Conservation (phyloP, 345 rosid genomes). For the Melaleuca quinquenervia region DNA sequence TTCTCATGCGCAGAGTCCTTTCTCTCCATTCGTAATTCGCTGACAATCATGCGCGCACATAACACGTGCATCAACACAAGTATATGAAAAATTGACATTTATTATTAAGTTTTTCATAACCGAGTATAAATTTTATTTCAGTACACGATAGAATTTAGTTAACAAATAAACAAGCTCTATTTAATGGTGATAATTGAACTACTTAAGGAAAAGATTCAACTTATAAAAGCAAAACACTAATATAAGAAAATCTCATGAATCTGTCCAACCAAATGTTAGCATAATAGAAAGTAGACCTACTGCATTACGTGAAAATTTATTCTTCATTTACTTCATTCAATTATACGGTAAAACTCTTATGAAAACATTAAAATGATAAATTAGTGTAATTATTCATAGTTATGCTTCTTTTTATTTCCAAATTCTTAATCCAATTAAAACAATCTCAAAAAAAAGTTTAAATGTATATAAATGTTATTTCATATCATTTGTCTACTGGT, state of each 20-base stretch:
- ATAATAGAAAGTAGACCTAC: background rate
- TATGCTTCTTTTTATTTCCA: background rate
- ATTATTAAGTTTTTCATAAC: background rate
- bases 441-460: background rate
- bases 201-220: background rate
- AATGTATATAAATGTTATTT: background rate
- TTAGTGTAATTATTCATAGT: background rate
- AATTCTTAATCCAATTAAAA: background rate
- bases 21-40: background rate
- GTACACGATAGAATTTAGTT: background rate
- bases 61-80: background rate
- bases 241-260: background rate
- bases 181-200: background rate
- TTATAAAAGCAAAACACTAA: background rate
- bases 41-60: background rate
- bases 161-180: background rate
- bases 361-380: background rate
- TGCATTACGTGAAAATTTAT: background rate
- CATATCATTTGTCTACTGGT: background rate
- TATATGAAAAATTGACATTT: background rate
- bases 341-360: background rate
- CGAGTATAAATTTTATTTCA: background rate
- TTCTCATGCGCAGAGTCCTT: background rate
- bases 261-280: background rate
- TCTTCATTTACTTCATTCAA: background rate